phyloP scores from a whole-genome alignment of 2,329 filamentous ascomycete species.

The Tolypocladium guangdongense region DNA sequence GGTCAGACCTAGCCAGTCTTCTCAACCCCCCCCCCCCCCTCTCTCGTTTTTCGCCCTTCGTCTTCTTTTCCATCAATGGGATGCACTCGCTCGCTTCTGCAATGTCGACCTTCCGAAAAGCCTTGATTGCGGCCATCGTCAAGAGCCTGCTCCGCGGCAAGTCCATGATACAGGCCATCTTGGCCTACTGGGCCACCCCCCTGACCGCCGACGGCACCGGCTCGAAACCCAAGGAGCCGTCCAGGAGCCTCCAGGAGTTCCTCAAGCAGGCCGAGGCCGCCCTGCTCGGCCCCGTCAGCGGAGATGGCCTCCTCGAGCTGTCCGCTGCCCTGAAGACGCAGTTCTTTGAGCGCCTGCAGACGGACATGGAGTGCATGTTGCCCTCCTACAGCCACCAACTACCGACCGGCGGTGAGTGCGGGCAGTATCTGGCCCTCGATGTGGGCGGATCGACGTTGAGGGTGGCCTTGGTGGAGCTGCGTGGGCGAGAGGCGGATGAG shows the following conservation, averaged over 20 bases:
- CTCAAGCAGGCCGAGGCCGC: slow-evolving; percentile 43
- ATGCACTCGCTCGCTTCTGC: slow-evolving; percentile 42
- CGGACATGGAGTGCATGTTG: slow-evolving; percentile 48
- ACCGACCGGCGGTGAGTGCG: slow-evolving; percentile 47
- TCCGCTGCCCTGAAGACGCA: slow-evolving; percentile 41
- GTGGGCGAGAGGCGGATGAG: slow-evolving; percentile 27
- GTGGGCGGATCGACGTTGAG: slow-evolving; percentile 60
- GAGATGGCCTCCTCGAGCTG: slow-evolving; percentile 33
- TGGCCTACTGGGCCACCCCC: slow-evolving; percentile 42
- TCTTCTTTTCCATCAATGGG: slow-evolving; percentile 15
- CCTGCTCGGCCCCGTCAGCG: slow-evolving; percentile 36
- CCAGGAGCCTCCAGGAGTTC: slow-evolving; percentile 35
- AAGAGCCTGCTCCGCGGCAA: slow-evolving; percentile 49
- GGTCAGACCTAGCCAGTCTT: not conserved
- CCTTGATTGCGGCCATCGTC: slow-evolving; percentile 41
- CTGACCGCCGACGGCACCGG: slow-evolving; percentile 19
- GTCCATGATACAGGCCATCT: slow-evolving; percentile 45
- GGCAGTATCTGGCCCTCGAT: slow-evolving; percentile 52
- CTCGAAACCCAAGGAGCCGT: slow-evolving; percentile 10
- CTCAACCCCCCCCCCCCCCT: not conserved
- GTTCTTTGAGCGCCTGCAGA: slow-evolving; percentile 40
- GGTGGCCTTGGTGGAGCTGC: slow-evolving; percentile 51
- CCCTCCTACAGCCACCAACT: slow-evolving; percentile 56
- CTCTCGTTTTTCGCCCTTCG: not conserved
- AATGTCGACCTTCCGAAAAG: slow-evolving; percentile 46